Evolutionary conservation across 1,284 basidiomycete species (phyloP).

Genomic region (Schizophyllum commune): DNA sequence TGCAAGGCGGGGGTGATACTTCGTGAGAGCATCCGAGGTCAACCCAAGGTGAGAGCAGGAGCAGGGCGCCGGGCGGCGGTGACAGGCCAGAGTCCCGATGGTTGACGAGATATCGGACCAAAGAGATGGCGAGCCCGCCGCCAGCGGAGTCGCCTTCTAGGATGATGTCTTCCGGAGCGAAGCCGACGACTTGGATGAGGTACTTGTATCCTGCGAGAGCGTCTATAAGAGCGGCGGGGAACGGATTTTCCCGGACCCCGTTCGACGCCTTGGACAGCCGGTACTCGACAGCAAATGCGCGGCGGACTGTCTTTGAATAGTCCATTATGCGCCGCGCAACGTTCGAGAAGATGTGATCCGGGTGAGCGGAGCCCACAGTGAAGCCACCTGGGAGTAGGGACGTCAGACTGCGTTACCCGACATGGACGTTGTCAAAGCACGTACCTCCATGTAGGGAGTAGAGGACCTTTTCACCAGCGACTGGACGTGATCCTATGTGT

Average conservation of each 20-base stretch:
- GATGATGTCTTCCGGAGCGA: conserved; percentile 42
- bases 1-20: background rate
- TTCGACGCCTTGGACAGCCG: conserved; percentile 25
- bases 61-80: conserved; percentile 26
- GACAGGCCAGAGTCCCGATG: conserved; percentile 16
- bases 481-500: conserved; percentile 26
- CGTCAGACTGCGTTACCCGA: no score
- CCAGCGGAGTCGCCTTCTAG: conserved; percentile 57
- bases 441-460: no score
- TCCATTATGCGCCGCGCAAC: no score
- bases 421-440: no score
- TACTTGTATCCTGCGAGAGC: conserved; percentile 44
- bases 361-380: no score
- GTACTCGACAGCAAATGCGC: conserved; percentile 34
- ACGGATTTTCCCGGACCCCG: conserved; percentile 23
- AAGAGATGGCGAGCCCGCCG: conserved; percentile 45
- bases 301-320: no score
- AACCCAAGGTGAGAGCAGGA: conserved; percentile 42
- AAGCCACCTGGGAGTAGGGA: no score
- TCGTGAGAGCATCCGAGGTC: conserved; percentile 28
- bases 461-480: conserved; percentile 34
- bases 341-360: no score
- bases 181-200: conserved; percentile 35
- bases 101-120: conserved; percentile 32
- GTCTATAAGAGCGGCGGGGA: conserved; percentile 50